Conservation (phyloP, 371 early-diverging fungal species). For the Batkoa obscura region DNA sequence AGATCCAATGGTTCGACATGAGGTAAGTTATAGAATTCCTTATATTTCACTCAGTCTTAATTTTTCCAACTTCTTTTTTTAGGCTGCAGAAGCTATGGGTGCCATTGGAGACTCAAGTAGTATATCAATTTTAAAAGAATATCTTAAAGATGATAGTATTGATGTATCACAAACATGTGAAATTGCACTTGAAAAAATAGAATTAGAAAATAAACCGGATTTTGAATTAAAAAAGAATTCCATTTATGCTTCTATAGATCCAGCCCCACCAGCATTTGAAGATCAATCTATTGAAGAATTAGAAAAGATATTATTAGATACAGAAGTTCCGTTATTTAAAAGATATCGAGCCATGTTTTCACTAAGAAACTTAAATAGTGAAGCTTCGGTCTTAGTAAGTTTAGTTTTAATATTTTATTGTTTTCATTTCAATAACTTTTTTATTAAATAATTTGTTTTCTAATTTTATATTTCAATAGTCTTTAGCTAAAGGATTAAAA, state of each 20-base stretch:
- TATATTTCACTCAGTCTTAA: slow-evolving; percentile 4
- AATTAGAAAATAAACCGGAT: slow-evolving; percentile 21
- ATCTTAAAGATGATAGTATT: slow-evolving; percentile 34
- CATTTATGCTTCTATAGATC: slow-evolving; percentile 69
- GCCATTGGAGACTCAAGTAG: slow-evolving; percentile 64
- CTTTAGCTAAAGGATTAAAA: slow-evolving; percentile 72
- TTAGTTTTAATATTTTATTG: no score
- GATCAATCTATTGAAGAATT: slow-evolving; percentile 42
- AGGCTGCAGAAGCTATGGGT: slow-evolving; percentile 95
- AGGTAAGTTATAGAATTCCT: slow-evolving; percentile 27
- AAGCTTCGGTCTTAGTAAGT: slow-evolving; percentile 44
- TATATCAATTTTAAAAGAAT: slow-evolving; percentile 48
- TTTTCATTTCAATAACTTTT: no score
- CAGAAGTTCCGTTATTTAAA: slow-evolving; percentile 58
- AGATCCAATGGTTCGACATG: slow-evolving; percentile 97
- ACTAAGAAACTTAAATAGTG: slow-evolving; percentile 75
- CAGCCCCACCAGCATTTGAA: slow-evolving; percentile 61
- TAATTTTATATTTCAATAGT: slow-evolving; percentile 14
- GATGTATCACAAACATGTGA: slow-evolving; percentile 90
- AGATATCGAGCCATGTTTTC: slow-evolving; percentile 98
- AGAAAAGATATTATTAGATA: slow-evolving; percentile 43
- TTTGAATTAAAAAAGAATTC: slow-evolving; percentile 2
- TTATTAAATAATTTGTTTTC: neutral
- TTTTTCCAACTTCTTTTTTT: slow-evolving; percentile 3
- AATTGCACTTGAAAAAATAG: slow-evolving; percentile 79